Evolutionary conservation across 345 rosid species (phyloP).

Genomic region (Aquilaria malaccensis): DNA sequence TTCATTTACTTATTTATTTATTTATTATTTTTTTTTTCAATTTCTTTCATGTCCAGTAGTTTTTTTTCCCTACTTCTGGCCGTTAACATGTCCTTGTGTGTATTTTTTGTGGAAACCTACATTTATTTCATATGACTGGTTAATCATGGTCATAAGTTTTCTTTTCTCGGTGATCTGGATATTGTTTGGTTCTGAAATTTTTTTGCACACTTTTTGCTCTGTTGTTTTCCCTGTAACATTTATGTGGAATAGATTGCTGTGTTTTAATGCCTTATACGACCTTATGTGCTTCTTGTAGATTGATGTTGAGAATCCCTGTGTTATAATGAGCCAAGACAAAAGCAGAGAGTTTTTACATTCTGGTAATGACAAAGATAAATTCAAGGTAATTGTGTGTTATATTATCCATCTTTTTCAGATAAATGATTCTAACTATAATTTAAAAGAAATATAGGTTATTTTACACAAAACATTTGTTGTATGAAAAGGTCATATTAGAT

Average conservation of each 20-base stretch:
- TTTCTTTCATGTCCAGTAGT: too few relatives aligned
- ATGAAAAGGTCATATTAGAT: slow-evolving; percentile 9
- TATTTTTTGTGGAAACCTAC: too few relatives aligned
- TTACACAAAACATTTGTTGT: slow-evolving; percentile 1
- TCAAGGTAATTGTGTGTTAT: slow-evolving; percentile 44
- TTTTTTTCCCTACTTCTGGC: too few relatives aligned
- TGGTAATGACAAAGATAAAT: slow-evolving; percentile 92
- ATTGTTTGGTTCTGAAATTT: not conserved
- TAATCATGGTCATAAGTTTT: too few relatives aligned
- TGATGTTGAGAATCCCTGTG: slow-evolving; percentile 98
- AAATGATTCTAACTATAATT: too few relatives aligned
- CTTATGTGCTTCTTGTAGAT: slow-evolving; percentile 37
- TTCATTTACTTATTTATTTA: too few relatives aligned
- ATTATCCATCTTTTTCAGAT: too few relatives aligned
- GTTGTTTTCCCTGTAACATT: not conserved
- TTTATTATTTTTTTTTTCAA: too few relatives aligned
- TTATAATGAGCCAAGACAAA: slow-evolving; percentile 96
- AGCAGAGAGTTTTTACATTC: slow-evolving; percentile 98
- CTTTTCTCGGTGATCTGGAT: not conserved
- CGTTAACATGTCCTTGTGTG: too few relatives aligned
- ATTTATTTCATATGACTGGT: too few relatives aligned
- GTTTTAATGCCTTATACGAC: not conserved
- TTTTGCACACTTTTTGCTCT: too few relatives aligned
- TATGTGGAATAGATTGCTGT: not conserved
- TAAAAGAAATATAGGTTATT: too few relatives aligned